Evolutionary conservation across 345 rosid species (phyloP).

Genomic region (Capsella bursapastoris): DNA sequence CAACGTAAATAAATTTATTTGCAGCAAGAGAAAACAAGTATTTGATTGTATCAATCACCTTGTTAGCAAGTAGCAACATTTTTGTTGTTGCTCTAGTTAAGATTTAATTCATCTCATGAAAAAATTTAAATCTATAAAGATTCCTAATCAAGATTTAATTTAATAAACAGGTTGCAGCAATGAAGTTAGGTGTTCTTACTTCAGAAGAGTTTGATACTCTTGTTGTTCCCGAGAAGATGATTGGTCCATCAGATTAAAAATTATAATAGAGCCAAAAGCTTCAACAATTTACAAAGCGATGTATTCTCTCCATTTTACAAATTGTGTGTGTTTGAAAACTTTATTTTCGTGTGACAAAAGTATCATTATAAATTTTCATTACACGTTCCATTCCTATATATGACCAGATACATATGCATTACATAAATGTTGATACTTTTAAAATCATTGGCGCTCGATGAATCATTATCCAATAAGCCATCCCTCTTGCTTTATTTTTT

Average conservation of each 20-base stretch:
- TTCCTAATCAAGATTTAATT: neutral
- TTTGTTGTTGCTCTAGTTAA: neutral
- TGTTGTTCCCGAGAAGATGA: conserved; percentile 90
- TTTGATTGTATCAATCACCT: neutral
- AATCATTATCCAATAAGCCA: too few relatives aligned
- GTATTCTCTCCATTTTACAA: too few relatives aligned
- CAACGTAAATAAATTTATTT: conserved; percentile 5
- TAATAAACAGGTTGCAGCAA: conserved; percentile 65
- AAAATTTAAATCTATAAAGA: neutral
- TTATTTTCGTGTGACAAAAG: too few relatives aligned
- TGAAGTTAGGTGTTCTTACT: conserved; percentile 68
- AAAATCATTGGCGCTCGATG: too few relatives aligned
- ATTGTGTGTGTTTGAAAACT: too few relatives aligned
- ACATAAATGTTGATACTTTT: too few relatives aligned
- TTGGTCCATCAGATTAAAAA: conserved; percentile 67
- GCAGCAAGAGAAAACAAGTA: neutral
- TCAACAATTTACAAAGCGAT: neutral
- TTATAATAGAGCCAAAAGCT: conserved; percentile 6
- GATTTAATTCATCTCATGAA: neutral
- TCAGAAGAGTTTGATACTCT: conserved; percentile 79
- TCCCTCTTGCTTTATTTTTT: too few relatives aligned
- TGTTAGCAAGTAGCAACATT: neutral
- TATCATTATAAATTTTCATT: too few relatives aligned
- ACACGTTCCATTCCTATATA: too few relatives aligned
- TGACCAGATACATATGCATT: too few relatives aligned